phyloP scores from a whole-genome alignment of 1,284 basidiomycete genomes.

The Sanghuangporus weigelae region DNA sequence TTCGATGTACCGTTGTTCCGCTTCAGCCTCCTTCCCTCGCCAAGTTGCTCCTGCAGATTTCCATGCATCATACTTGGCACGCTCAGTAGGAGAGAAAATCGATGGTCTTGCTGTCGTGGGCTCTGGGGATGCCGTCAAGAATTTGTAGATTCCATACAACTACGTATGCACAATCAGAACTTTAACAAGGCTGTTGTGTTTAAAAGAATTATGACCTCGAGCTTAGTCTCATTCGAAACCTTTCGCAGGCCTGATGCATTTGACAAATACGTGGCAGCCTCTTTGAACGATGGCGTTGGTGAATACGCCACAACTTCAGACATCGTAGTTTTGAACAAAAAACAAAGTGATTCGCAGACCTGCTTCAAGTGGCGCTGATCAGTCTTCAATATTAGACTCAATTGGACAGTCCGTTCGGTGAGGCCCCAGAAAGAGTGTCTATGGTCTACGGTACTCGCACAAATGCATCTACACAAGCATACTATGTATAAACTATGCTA shows the following conservation, averaged over 20 bases:
- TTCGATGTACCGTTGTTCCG: constrained; percentile 61
- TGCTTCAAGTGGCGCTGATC: background rate
- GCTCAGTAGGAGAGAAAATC: constrained; percentile 73
- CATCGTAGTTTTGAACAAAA: background rate
- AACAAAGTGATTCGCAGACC: background rate
- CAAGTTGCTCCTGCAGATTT: constrained; percentile 47
- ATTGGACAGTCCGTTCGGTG: background rate
- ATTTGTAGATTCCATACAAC: constrained; percentile 88
- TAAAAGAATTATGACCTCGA: constrained; percentile 55
- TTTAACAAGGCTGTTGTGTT: constrained; percentile 14
- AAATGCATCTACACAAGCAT: constrained; percentile 19
- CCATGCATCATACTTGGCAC: constrained; percentile 92
- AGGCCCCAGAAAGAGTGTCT: background rate
- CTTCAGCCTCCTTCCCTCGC: constrained; percentile 35
- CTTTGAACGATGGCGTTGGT: constrained; percentile 45
- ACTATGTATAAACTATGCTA: constrained; percentile 40
- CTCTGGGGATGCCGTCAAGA: constrained; percentile 51
- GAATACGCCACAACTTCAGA: background rate
- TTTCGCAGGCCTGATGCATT: constrained; percentile 43
- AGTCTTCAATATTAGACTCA: background rate
- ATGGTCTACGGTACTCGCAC: constrained; percentile 10
- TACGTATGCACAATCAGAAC: constrained; percentile 31
- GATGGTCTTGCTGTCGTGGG: constrained; percentile 65
- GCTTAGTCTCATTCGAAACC: constrained; percentile 55
- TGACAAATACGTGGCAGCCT: constrained; percentile 63